phyloP scores from a whole-genome alignment of 306 rosid species.

The Citrullus colocynthis region DNA sequence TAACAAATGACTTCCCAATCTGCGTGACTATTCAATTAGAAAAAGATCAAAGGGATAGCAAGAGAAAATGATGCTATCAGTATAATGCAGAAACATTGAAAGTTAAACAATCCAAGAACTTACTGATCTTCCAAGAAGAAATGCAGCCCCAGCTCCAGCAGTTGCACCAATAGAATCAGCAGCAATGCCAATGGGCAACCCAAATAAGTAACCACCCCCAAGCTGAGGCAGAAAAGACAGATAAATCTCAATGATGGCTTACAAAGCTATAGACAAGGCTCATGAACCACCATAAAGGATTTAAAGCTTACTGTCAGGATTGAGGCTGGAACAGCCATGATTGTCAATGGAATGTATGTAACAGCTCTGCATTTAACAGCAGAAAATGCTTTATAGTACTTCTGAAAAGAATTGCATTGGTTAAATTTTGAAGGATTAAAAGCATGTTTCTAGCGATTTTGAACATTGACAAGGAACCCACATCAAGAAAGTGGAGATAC shows the following conservation, averaged over 20 bases:
- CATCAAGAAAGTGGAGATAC: no score
- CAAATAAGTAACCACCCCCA: conserved; percentile 57
- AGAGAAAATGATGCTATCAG: neutral
- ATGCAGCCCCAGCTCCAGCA: conserved; percentile 43
- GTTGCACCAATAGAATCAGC: conserved; percentile 53
- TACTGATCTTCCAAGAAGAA: conserved; percentile 43
- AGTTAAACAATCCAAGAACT: neutral
- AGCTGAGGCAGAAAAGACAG: conserved; percentile 18
- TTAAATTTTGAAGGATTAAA: no score
- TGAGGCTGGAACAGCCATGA: conserved; percentile 47
- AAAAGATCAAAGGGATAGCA: neutral
- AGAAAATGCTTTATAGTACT: neutral
- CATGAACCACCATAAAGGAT: conserved; percentile 9
- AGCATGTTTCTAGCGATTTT: no score
- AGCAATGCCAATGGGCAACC: conserved; percentile 42
- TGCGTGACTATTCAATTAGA: conserved; percentile 1
- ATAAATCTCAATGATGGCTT: neutral
- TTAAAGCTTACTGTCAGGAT: conserved; percentile 30
- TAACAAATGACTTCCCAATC: conserved; percentile 87
- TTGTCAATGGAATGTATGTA: conserved; percentile 47
- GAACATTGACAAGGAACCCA: no score
- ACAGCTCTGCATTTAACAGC: conserved; percentile 36
- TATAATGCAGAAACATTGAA: neutral
- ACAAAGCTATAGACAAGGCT: neutral
- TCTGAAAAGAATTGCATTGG: neutral